A percentile compares a stretch with the other conserved stretches of the same genome.
phyloP scores from a whole-genome alignment of 306 rosid genomes.

The Adenanthera pavonina region DNA sequence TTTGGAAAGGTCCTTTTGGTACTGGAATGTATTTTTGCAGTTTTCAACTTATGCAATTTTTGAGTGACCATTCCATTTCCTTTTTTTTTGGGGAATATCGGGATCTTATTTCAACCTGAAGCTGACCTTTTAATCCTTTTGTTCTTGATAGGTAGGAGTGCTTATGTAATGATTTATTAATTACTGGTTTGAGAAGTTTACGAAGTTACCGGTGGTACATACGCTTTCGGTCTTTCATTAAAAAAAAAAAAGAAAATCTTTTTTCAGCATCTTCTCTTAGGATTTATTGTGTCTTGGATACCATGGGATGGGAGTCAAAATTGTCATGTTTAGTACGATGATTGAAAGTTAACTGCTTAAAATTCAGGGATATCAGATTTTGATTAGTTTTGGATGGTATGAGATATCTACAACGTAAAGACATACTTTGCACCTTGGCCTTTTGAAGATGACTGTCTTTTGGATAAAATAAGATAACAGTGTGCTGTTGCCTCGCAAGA shows the following conservation, averaged over 20 bases:
- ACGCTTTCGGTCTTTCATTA: neutral
- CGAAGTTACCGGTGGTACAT: neutral
- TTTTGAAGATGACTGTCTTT: neutral
- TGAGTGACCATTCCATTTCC: neutral
- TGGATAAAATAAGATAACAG: neutral
- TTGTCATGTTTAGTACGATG: too few relatives aligned
- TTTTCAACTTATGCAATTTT: neutral
- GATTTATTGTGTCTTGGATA: neutral
- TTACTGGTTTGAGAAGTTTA: neutral
- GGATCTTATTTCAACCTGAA: neutral
- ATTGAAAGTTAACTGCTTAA: neutral
- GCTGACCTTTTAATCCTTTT: neutral
- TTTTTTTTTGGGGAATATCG: neutral
- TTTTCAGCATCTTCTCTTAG: neutral
- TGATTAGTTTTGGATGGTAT: neutral
- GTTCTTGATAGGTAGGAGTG: neutral
- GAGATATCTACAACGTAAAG: neutral
- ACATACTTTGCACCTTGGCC: neutral
- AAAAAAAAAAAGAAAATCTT: neutral
- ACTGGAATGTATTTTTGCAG: neutral
- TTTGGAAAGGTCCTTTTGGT: neutral
- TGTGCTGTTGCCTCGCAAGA: neutral
- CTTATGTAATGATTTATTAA: constrained; percentile 1
- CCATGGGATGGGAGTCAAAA: neutral
- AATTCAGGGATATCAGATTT: neutral